Conservation (phyloP, 192 early-diverging fungal genomes). For the Coemansia sp. region DNA sequence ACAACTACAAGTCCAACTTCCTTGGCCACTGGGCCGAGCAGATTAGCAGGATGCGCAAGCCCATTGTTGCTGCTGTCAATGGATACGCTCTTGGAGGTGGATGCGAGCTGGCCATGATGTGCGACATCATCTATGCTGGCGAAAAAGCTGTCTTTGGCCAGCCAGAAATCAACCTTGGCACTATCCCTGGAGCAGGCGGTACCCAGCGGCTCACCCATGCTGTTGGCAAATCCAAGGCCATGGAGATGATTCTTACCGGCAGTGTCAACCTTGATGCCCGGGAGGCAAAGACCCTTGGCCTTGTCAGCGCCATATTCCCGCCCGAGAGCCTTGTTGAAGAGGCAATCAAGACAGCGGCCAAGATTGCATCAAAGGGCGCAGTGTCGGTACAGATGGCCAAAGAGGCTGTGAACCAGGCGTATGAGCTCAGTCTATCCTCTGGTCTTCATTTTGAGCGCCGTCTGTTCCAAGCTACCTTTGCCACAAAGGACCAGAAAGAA, state of each 20-base stretch:
- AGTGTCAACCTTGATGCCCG: slow-evolving; percentile 74
- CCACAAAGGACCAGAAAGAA: slow-evolving; percentile 92
- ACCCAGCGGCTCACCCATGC: slow-evolving; percentile 85
- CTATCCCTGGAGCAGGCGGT: slow-evolving; percentile 90
- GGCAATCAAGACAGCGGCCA: slow-evolving; percentile 83
- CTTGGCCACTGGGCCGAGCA: slow-evolving; percentile 89
- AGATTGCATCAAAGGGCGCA: slow-evolving; percentile 83
- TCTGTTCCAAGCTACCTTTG: slow-evolving; percentile 91
- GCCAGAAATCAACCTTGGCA: slow-evolving; percentile 97
- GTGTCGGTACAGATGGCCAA: slow-evolving; percentile 92
- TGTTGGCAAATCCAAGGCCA: slow-evolving; percentile 97
- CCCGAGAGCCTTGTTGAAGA: slow-evolving; percentile 84
- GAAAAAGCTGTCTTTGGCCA: slow-evolving; percentile 96
- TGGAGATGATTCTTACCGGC: slow-evolving; percentile 94
- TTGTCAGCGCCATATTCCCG: slow-evolving; percentile 90
- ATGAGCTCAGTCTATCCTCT: slow-evolving; percentile 79
- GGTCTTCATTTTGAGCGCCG: slow-evolving; percentile 92
- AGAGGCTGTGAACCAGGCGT: slow-evolving; percentile 95
- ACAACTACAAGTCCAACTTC: slow-evolving; percentile 90
- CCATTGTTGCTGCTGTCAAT: slow-evolving; percentile 96
- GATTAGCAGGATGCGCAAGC: slow-evolving; percentile 89
- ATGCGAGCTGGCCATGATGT: slow-evolving; percentile 99
- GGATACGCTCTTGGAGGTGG: slow-evolving; percentile 98
- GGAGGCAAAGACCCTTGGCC: slow-evolving; percentile 80
- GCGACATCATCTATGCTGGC: slow-evolving; percentile 98